These are phyloP conservation scores for Cronartium ribicola DNA, from an alignment of 1,284 basidiomycete species.

Conservation along the genomic window DNA sequence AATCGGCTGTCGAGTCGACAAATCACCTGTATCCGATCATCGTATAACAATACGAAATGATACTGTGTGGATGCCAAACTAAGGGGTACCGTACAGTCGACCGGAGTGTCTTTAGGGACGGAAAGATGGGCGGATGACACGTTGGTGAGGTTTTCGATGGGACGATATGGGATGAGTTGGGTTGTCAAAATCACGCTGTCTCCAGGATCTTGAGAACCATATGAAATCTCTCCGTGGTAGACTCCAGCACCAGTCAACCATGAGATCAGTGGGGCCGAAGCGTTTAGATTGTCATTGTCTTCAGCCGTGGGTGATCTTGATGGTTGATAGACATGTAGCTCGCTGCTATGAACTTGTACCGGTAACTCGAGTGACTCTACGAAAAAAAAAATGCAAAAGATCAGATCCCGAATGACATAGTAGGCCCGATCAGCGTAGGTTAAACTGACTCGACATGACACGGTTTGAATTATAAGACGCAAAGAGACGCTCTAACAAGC, in stretches of 20 bases:
- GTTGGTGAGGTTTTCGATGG: slow-evolving; percentile 17
- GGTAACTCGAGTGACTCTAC: slow-evolving; percentile 37
- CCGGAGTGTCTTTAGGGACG: slow-evolving; percentile 56
- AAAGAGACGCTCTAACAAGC: slow-evolving; percentile 31
- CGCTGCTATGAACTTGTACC: slow-evolving; percentile 59
- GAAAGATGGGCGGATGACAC: slow-evolving; percentile 56
- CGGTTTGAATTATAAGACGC: slow-evolving; percentile 28
- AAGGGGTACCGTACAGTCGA: slow-evolving; percentile 58
- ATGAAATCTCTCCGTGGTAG: slow-evolving; percentile 59
- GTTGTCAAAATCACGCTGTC: slow-evolving; percentile 76
- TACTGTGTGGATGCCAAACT: slow-evolving; percentile 84
- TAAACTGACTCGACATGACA: slow-evolving; percentile 20
- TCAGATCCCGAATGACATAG: background rate
- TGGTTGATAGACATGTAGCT: slow-evolving; percentile 20
- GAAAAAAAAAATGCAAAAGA: background rate
- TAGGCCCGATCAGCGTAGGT: background rate
- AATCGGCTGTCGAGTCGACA: slow-evolving; percentile 74
- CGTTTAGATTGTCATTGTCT: background rate
- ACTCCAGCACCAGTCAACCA: slow-evolving; percentile 65
- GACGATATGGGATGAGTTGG: slow-evolving; percentile 52
- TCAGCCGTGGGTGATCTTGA: slow-evolving; percentile 1
- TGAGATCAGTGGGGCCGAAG: slow-evolving; percentile 36
- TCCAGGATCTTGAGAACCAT: slow-evolving; percentile 49
- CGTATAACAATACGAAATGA: slow-evolving; percentile 83
- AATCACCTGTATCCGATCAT: slow-evolving; percentile 71